phyloP scores from a whole-genome alignment of 495 filamentous ascomycete species.

The Glutinoglossum americanum region DNA sequence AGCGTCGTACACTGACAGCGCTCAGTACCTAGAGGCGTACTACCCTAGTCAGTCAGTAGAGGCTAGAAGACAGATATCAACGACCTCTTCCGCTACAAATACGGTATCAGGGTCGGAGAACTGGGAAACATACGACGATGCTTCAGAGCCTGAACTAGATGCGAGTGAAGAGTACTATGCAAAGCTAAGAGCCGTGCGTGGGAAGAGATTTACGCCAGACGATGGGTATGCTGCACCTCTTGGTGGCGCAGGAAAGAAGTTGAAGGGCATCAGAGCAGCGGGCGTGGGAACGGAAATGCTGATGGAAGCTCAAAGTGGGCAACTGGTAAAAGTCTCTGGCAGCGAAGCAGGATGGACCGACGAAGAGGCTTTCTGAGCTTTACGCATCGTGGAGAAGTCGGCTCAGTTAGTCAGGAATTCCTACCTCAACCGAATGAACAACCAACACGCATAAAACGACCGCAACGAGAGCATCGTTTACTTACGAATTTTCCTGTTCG shows the following conservation, averaged over 20 bases:
- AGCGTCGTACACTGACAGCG: neutral
- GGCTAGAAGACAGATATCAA: conserved; percentile 43
- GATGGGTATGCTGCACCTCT: conserved; percentile 26
- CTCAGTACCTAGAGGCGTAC: neutral
- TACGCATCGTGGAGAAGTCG: neutral
- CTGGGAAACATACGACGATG: conserved; percentile 83
- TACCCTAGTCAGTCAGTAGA: neutral
- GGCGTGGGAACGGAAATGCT: conserved; percentile 10
- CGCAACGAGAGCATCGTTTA: neutral
- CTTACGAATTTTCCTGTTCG: neutral
- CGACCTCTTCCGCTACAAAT: conserved; percentile 39
- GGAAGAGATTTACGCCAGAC: conserved; percentile 40
- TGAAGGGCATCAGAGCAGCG: conserved; percentile 11
- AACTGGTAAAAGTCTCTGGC: conserved; percentile 13
- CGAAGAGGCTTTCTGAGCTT: conserved; percentile 16
- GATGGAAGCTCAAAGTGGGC: conserved; percentile 12
- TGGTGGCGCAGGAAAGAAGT: conserved; percentile 13
- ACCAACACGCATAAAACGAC: neutral
- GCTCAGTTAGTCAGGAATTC: too few species aligned
- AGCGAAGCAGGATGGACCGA: conserved; percentile 24
- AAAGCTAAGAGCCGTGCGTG: conserved; percentile 42
- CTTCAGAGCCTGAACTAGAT: conserved; percentile 51
- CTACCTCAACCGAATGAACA: neutral
- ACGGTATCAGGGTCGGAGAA: conserved; percentile 67
- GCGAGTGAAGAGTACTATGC: conserved; percentile 56